These are phyloP conservation scores for Borovskyia barvae DNA, from an alignment of 208 protist species.

Conservation along the genomic window DNA sequence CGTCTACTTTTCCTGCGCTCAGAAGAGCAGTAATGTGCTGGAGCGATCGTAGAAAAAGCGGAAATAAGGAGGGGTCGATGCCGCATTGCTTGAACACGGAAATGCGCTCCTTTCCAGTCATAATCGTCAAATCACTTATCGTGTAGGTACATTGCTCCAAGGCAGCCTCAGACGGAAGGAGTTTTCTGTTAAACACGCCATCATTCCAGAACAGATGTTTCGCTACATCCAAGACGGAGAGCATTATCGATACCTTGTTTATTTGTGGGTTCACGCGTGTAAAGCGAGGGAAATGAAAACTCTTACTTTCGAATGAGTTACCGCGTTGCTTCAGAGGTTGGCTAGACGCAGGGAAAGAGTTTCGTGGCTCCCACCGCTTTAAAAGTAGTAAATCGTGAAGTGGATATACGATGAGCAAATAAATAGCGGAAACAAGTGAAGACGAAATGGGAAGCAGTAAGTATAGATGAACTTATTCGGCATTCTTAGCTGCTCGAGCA, in stretches of 20 bases:
- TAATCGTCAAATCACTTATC: conserved; percentile 65
- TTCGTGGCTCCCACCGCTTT: no score
- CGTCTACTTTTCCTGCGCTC: conserved; percentile 39
- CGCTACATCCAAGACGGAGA: conserved; percentile 65
- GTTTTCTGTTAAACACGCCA: conserved; percentile 43
- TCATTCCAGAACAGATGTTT: conserved; percentile 86
- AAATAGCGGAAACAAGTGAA: no score
- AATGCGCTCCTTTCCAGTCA: conserved; percentile 72
- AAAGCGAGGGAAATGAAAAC: no score
- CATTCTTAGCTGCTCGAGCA: no score
- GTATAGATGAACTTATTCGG: no score
- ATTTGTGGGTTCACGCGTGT: no score
- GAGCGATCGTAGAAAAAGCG: conserved; percentile 71
- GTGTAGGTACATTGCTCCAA: conserved; percentile 57
- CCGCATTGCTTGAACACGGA: conserved; percentile 63
- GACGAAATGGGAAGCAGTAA: no score
- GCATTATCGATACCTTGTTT: conserved; percentile 54
- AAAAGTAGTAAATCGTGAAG: no score
- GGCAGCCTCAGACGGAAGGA: conserved; percentile 62
- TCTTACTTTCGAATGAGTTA: no score
- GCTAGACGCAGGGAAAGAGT: no score
- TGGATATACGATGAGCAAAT: no score
- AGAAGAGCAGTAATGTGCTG: conserved; percentile 76
- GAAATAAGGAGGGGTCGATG: conserved; percentile 70
- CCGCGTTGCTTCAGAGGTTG: no score